phyloP scores from a whole-genome alignment of 2,329 filamentous ascomycete species.

The Epichloe sp. region DNA sequence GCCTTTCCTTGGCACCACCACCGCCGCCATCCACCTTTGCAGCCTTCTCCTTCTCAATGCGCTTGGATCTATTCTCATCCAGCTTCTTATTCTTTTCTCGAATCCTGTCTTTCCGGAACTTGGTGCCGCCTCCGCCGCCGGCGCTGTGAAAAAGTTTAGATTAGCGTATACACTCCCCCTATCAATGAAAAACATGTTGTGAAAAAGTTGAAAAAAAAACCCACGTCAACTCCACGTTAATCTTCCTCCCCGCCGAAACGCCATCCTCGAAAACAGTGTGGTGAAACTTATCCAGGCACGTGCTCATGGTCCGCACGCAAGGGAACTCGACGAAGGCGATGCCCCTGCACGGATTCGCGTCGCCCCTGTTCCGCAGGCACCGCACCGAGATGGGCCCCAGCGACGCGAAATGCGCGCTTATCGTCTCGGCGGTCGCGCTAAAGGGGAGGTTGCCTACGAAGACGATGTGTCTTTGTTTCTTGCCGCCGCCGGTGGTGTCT shows the following conservation, averaged over 20 bases:
- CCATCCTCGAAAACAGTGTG: conserved; percentile 61
- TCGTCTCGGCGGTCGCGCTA: conserved; percentile 56
- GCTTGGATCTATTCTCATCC: conserved; percentile 46
- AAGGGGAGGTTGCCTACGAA: conserved; percentile 70
- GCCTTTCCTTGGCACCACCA: conserved; percentile 12
- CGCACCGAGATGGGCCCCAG: conserved; percentile 42
- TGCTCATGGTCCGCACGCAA: conserved; percentile 80
- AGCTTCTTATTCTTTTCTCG: conserved; percentile 76
- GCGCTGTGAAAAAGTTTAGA: conserved; percentile 39
- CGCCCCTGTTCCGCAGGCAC: conserved; percentile 54
- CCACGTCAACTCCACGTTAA: conserved; percentile 86
- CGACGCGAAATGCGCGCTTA: conserved; percentile 65
- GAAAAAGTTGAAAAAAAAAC: conserved; percentile 18
- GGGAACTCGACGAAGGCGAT: conserved; percentile 85
- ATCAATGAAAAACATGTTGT: too few relatives aligned
- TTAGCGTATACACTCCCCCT: not conserved
- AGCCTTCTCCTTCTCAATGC: conserved; percentile 33
- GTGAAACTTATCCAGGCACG: conserved; percentile 80
- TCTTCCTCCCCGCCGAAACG: conserved; percentile 48
- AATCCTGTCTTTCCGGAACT: conserved; percentile 62
- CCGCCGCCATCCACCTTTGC: conserved; percentile 19
- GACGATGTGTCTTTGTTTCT: conserved; percentile 20
- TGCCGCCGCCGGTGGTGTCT: conserved; percentile 3
- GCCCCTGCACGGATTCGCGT: conserved; percentile 52
- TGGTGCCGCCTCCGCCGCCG: conserved; percentile 72